Evolutionary conservation across 2,329 filamentous ascomycete species (phyloP), one percentile per base, ranked within the genome.

Genomic region (Juglanconis oblonga): DNA sequence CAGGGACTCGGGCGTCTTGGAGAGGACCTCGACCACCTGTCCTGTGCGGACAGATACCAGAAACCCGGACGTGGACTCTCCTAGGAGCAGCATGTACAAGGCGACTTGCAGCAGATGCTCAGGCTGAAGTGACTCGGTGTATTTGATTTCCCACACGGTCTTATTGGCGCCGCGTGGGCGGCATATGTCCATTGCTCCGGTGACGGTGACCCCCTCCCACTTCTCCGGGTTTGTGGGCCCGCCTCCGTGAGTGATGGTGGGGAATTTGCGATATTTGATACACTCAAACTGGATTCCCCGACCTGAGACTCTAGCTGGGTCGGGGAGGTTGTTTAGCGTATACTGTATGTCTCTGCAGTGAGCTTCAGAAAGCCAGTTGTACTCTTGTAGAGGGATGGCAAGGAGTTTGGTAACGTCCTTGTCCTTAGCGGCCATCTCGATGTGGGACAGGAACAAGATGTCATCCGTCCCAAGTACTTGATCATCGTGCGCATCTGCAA

Each of bases 391-490:
- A 4, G 60, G 52, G 33, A 62, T 56, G 11, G 60, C 48, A 29
- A 62, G 47, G 24, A 62, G 40, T n/a, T 59, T 62, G n/a, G 56
- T 59, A n/a, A 62, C 56, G 17, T 62, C 60, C n/a, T 56, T 59
- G 49, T 62, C 56, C 42, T 62, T 62, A 35, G 48, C 48, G n/a
- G 56, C 52, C 51, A 62, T 59, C 8, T 62, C 60, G 2, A 62
- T 13, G 10, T 11, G 49, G 2, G 60, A 47, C 2, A 62, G 35
- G 40, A 44, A 62, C 24, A 62, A 14, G 8, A 62, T 62, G 31
- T 62, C 52, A 5, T 48, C 52, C 38, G 52, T 52, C 9, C 5
- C 35, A 1, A 62, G 10, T 6, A 33, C 3, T 6, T 33, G 40
- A 3, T 38, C 35, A 2, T 33, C 32, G 17, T 59, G 35, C 5